phyloP scores from a whole-genome alignment of 2,329 filamentous ascomycete genomes.

The Fusarium sulawesiense region DNA sequence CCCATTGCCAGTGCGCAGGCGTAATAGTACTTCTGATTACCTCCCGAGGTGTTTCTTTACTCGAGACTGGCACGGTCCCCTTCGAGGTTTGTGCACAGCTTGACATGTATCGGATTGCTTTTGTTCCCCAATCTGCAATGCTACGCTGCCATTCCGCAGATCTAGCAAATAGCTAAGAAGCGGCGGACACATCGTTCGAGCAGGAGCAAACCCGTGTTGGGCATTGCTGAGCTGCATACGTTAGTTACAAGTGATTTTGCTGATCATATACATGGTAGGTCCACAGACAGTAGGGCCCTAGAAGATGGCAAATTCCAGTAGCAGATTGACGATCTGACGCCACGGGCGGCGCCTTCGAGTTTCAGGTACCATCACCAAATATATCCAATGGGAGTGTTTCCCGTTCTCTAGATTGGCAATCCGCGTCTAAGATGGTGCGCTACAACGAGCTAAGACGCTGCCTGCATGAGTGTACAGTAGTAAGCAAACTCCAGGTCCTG shows the following conservation, averaged over 20 bases:
- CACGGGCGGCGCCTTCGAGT: constrained; percentile 39
- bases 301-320: constrained; percentile 14
- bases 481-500: constrained; percentile 24
- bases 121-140: background rate
- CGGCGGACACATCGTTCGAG: background rate
- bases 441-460: constrained; percentile 25
- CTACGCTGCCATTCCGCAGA: background rate
- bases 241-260: background rate
- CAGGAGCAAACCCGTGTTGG: background rate
- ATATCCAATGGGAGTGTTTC: constrained; percentile 39
- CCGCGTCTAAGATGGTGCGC: constrained; percentile 33
- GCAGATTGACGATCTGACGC: constrained; percentile 37
- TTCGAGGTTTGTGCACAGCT: constrained; percentile 8
- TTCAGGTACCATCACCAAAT: constrained; percentile 41
- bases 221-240: background rate
- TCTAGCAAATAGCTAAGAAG: background rate
- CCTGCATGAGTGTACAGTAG: constrained; percentile 3
- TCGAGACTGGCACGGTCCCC: constrained; percentile 22
- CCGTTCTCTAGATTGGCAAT: constrained; percentile 38
- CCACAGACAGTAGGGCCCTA: background rate
- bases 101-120: background rate
- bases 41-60: background rate
- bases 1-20: background rate
- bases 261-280: background rate
- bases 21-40: background rate